Evolutionary conservation across 805 yeast species (phyloP).

Genomic region (Candida maris): DNA sequence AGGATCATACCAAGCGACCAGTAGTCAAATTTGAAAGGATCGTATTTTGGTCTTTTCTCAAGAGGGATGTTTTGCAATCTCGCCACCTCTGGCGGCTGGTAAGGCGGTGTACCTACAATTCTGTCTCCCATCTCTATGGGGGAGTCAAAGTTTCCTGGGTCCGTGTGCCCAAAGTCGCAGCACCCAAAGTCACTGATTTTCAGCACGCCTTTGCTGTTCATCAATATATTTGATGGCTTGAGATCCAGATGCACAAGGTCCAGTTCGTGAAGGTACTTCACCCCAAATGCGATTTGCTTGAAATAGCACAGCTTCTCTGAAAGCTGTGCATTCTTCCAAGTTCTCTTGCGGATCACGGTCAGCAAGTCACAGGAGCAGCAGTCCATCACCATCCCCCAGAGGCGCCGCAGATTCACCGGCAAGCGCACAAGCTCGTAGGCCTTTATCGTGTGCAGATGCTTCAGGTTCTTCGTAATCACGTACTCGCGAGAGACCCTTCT

Average conservation of each 20-base stretch:
- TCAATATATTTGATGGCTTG: conserved; percentile 68
- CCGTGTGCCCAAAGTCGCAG: conserved; percentile 58
- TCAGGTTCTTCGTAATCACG: conserved; percentile 51
- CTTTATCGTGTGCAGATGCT: conserved; percentile 56
- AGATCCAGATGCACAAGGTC: conserved; percentile 73
- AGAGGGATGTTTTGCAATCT: conserved; percentile 33
- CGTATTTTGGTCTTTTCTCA: conserved; percentile 29
- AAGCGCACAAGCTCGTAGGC: conserved; percentile 54
- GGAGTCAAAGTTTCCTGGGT: conserved; percentile 46
- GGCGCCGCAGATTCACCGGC: conserved; percentile 56
- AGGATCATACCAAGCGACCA: conserved; percentile 73
- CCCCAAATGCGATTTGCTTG: conserved; percentile 62
- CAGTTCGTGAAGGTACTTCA: conserved; percentile 56
- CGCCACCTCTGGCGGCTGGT: conserved; percentile 76
- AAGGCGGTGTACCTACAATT: conserved; percentile 78
- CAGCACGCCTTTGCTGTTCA: conserved; percentile 57
- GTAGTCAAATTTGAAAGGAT: conserved; percentile 65
- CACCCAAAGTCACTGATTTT: conserved; percentile 78
- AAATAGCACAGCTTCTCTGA: conserved; percentile 61
- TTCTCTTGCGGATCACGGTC: conserved; percentile 48
- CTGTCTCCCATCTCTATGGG: conserved; percentile 36
- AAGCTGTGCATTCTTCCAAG: conserved; percentile 51
- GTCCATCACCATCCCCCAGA: conserved; percentile 77
- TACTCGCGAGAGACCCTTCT: conserved; percentile 61
- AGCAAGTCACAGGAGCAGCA: conserved; percentile 62